Evolutionary conservation across 1,284 basidiomycete genomes (phyloP).

Genomic region (Sanghuangporus sanghuang): DNA sequence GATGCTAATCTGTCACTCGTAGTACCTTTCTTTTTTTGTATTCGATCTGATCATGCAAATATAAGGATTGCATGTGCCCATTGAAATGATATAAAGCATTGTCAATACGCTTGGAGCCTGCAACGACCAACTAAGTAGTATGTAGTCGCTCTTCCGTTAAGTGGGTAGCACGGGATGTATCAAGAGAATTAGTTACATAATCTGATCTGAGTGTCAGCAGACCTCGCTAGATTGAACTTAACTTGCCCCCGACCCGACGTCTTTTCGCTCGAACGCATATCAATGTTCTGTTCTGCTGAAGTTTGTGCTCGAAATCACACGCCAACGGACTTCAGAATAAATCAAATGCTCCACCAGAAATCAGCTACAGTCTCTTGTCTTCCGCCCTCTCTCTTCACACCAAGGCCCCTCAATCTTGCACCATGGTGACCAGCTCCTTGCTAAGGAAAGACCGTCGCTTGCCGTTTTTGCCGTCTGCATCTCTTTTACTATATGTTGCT

Average conservation of each 20-base stretch:
- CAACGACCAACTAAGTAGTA: too few species aligned
- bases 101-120: too few species aligned
- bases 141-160: too few species aligned
- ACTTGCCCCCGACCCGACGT: too few species aligned
- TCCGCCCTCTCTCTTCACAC: neutral
- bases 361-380: neutral
- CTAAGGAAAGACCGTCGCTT: neutral
- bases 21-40: neutral
- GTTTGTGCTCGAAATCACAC: neutral
- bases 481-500: neutral
- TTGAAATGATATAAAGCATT: too few species aligned
- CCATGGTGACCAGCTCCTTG: neutral
- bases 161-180: too few species aligned
- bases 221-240: too few species aligned
- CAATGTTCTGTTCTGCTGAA: neutral
- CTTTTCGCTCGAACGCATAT: too few species aligned
- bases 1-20: neutral
- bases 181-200: too few species aligned
- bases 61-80: too few species aligned
- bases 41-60: too few species aligned
- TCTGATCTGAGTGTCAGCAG: too few species aligned
- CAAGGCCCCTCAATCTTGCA: neutral
- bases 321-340: neutral
- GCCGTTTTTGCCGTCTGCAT: neutral
- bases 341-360: neutral